Base-by-base conservation (phyloP, 1,284 basidiomycete genomes). In the Cutaneotrichosporon dermatis region DNA sequence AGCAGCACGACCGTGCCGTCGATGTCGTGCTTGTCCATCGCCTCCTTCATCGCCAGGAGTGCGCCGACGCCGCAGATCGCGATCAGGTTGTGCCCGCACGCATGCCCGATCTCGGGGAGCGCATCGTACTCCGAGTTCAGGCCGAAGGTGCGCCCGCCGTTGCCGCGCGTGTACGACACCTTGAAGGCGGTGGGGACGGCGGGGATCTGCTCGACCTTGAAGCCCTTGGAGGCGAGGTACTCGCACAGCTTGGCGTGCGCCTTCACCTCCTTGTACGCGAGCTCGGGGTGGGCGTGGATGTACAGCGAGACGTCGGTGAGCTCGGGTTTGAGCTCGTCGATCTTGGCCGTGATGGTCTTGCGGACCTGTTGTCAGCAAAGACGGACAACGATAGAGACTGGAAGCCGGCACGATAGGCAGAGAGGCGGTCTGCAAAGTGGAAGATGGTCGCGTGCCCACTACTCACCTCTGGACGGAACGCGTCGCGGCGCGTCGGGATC, bases 1-100 rank as follows among this genome's bases (percentile, higher is more conserved):
- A 94, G 80, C 36, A 94, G 81, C 49, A 92, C 79, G 12, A 94
- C 80, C 55, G 82, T 88, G 1, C 90, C 92, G 2, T 85, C 69
- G 37, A 89, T 81, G 66, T 85, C 76, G 66, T 86, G 52, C 60
- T 60, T 63, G 48, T 70, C 64, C 40, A 77, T 67, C 2, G 69
- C 69, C 1, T 66, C 64, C 3, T 67, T 68, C 25, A 75, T 59
- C 2, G 67, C 69, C 25, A 77, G 63, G 0, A 70, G 63, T 2
- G 76, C 72, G 2, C 69, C 76, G 1, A 76, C 64, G 42, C 76
- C 76, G 4, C 66, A 66, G 16, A 78, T 72, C 13, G 74, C 72
- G 45, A 78, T 78, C 35, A 78, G 61, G 54, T 76, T 76, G 62
- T 78, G 69, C 0, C 90, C 90, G 69, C 90, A 92, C 0, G 87